Conservation (phyloP, 768 basidiomycete species). For the Strobilomyces dryophilus region DNA sequence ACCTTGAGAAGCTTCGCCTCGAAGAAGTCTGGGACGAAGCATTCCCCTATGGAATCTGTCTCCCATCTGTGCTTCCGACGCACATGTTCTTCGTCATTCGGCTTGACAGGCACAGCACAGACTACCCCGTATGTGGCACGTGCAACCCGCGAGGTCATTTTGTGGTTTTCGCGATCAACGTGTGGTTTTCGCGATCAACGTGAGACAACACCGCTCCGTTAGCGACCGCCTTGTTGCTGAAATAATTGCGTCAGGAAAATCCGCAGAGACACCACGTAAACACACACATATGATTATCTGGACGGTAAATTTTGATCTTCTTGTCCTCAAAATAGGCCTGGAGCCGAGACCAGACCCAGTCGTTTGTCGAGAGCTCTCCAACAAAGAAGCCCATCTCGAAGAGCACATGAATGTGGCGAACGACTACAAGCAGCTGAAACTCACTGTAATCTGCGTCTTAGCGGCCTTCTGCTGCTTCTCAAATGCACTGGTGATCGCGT, state of each 20-base stretch:
- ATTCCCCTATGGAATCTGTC: too few relatives aligned
- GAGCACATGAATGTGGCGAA: not conserved
- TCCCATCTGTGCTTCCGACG: too few relatives aligned
- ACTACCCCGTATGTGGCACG: too few relatives aligned
- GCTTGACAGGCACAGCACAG: too few relatives aligned
- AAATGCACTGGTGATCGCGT: too few relatives aligned
- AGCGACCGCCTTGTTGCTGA: not conserved
- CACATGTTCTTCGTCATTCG: too few relatives aligned
- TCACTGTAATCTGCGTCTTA: not conserved
- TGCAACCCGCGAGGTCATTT: too few relatives aligned
- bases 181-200: not conserved
- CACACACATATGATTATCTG: not conserved
- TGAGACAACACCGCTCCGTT: not conserved
- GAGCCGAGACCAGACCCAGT: too few relatives aligned
- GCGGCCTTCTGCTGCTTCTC: not conserved
- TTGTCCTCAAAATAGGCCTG: too few relatives aligned
- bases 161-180: too few relatives aligned
- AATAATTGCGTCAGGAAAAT: not conserved
- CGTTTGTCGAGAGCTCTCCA: not conserved
- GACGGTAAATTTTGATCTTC: not conserved
- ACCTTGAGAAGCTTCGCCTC: too few relatives aligned
- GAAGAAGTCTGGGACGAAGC: too few relatives aligned
- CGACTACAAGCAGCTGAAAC: not conserved
- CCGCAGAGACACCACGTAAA: not conserved
- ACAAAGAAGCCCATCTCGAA: not conserved